A percentile compares a stretch with the other conserved stretches of the same genome.
These are phyloP conservation scores for Cutaneotrichosporon sp. DNA, from an alignment of 1,284 basidiomycete genomes.

Conservation along the genomic window DNA sequence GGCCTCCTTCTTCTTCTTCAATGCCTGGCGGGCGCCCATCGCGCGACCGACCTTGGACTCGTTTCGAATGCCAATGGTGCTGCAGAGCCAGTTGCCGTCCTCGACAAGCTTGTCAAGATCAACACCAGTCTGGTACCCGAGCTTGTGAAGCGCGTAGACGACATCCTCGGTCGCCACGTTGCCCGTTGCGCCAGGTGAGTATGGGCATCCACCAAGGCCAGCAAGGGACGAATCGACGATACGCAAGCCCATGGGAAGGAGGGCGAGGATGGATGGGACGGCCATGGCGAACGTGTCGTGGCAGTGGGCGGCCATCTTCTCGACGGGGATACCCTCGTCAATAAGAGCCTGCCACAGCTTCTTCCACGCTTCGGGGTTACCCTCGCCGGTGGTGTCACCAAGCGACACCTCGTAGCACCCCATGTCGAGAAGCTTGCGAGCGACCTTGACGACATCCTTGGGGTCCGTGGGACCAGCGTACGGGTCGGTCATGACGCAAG, in stretches of 20 bases:
- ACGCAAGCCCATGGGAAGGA: slow-evolving; percentile 56
- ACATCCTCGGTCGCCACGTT: slow-evolving; percentile 90
- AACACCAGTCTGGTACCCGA: slow-evolving; percentile 67
- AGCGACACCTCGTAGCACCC: slow-evolving; percentile 91
- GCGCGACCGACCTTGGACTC: slow-evolving; percentile 79
- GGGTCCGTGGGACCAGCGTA: slow-evolving; percentile 77
- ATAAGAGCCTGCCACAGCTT: slow-evolving; percentile 70
- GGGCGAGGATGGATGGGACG: slow-evolving; percentile 55
- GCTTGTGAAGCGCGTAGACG: slow-evolving; percentile 74
- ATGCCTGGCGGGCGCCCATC: slow-evolving; percentile 58
- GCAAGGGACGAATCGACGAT: slow-evolving; percentile 65
- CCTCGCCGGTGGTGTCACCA: slow-evolving; percentile 88
- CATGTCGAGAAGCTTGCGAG: slow-evolving; percentile 74
- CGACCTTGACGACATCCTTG: slow-evolving; percentile 66
- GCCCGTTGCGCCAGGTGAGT: slow-evolving; percentile 91
- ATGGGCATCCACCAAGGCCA: slow-evolving; percentile 91
- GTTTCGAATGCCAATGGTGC: slow-evolving; percentile 65
- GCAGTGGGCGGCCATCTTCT: slow-evolving; percentile 70
- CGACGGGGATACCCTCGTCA: slow-evolving; percentile 55
- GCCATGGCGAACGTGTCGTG: slow-evolving; percentile 90
- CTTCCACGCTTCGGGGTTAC: slow-evolving; percentile 68
- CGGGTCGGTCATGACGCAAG: slow-evolving; percentile 75
- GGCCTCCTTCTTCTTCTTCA: slow-evolving; percentile 24
- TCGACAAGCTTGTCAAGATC: slow-evolving; percentile 68
- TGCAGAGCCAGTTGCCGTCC: slow-evolving; percentile 77